These are phyloP conservation scores for Schizothecium vesticola DNA, from an alignment of 495 filamentous ascomycete species.

Conservation along the genomic window DNA sequence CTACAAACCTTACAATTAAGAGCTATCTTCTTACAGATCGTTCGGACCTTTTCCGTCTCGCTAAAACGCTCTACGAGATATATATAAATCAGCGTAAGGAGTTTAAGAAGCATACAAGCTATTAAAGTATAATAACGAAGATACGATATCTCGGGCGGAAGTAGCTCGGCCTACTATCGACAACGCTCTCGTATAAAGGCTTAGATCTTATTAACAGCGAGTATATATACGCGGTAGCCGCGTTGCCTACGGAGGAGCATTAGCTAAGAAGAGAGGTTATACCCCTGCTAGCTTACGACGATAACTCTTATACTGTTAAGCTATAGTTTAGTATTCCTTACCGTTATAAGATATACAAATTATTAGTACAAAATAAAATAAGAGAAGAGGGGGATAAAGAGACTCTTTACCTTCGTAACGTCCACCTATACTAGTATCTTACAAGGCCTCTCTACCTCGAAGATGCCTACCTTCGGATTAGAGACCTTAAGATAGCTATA, in stretches of 20 bases:
- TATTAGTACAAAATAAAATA: neutral
- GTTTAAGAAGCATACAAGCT: no score
- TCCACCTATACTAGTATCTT: neutral
- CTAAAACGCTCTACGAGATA: no score
- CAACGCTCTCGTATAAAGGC: no score
- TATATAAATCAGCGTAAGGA: no score
- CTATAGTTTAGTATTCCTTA: neutral
- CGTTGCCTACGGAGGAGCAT: neutral
- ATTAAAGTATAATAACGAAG: neutral
- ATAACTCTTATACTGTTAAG: neutral
- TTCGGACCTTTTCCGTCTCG: no score
- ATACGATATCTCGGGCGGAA: neutral
- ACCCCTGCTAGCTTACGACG: neutral
- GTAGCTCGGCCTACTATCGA: no score
- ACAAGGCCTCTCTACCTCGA: neutral
- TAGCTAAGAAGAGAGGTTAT: neutral
- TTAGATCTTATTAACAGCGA: no score
- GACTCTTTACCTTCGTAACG: neutral
- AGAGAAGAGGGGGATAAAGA: no score
- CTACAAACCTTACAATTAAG: no score
- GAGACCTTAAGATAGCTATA: neutral
- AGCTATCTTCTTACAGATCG: no score
- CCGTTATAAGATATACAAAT: neutral
- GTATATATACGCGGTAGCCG: no score
- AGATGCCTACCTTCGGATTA: neutral